Conservation (phyloP, 331 rosid genomes). For the Acacia pycnantha region DNA sequence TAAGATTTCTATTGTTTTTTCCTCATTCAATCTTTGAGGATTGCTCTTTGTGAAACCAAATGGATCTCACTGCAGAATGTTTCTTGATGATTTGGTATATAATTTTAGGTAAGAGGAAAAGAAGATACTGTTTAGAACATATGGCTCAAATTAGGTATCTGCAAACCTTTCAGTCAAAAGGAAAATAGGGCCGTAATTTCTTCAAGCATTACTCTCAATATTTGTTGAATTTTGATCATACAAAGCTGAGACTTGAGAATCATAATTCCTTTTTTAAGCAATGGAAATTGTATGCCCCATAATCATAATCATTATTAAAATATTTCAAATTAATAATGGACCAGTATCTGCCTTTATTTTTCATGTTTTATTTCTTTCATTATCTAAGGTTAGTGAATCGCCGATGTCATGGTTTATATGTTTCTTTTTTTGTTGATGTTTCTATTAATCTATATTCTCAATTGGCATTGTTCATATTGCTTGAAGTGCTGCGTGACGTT, state of each 20-base stretch:
- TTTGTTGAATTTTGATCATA: not conserved
- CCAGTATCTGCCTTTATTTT: slow-evolving; percentile 1
- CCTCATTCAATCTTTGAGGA: not conserved
- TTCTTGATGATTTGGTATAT: not conserved
- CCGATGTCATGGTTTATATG: not conserved
- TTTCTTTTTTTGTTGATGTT: not conserved
- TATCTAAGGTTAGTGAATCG: not conserved
- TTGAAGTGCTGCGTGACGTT: slow-evolving; percentile 25
- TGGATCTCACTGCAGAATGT: slow-evolving; percentile 1
- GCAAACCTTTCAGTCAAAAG: not conserved
- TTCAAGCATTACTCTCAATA: not conserved
- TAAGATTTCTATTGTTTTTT: slow-evolving; percentile 8
- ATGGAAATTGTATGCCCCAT: not conserved
- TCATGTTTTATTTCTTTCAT: slow-evolving; percentile 2
- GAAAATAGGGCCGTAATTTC: not conserved
- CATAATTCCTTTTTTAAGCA: not conserved
- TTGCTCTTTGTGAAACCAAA: slow-evolving; percentile 18
- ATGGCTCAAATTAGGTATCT: not conserved
- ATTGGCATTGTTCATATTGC: slow-evolving; percentile 4
- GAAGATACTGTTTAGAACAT: not conserved
- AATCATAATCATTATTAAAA: not conserved
- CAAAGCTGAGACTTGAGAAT: not conserved
- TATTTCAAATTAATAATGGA: not conserved
- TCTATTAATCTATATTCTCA: slow-evolving; percentile 12
- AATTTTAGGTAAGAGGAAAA: not conserved